Percentiles rank a stretch among this genome's conserved stretches.
Evolutionary conservation across 805 yeast species (phyloP).

Genomic region (Torulaspora delbrueckii): DNA sequence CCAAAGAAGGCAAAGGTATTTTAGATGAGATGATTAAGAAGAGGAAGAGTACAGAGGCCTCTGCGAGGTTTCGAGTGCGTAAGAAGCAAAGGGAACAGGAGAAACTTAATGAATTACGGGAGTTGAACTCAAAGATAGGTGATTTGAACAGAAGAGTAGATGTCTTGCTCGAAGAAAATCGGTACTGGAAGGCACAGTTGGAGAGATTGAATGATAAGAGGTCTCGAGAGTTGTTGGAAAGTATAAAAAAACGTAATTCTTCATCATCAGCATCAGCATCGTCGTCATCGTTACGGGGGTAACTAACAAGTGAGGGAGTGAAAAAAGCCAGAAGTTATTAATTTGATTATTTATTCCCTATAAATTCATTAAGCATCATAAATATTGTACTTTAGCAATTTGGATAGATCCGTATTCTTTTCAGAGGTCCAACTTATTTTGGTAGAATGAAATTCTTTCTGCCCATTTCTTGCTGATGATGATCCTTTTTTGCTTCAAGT

Average conservation of each 20-base stretch:
- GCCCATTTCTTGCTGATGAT: conserved; percentile 32
- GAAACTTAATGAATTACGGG: conserved; percentile 19
- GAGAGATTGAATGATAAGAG: conserved; percentile 28
- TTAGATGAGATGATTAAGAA: conserved; percentile 48
- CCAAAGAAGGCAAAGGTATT: not conserved
- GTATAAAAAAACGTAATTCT: conserved; percentile 23
- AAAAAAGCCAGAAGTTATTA: not conserved
- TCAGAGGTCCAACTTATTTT: conserved; percentile 19
- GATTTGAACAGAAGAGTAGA: conserved; percentile 24
- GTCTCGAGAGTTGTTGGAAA: conserved; percentile 25
- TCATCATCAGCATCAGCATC: conserved; percentile 4
- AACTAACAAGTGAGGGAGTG: not conserved
- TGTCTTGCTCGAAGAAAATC: conserved; percentile 26
- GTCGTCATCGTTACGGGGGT: not conserved
- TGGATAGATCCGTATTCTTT: not conserved
- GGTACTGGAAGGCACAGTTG: conserved; percentile 29
- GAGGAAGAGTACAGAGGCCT: conserved; percentile 86
- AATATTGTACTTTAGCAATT: not conserved
- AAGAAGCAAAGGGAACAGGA: conserved; percentile 27
- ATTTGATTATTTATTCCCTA: not conserved
- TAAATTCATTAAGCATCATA: conserved; percentile 3
- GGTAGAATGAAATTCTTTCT: conserved; percentile 29
- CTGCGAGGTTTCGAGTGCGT: conserved; percentile 80
- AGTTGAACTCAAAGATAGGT: conserved; percentile 20
- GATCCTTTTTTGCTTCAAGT: conserved; percentile 26